phyloP scores from a whole-genome alignment of 2,329 filamentous ascomycete species.

The Botrytis galanthina region DNA sequence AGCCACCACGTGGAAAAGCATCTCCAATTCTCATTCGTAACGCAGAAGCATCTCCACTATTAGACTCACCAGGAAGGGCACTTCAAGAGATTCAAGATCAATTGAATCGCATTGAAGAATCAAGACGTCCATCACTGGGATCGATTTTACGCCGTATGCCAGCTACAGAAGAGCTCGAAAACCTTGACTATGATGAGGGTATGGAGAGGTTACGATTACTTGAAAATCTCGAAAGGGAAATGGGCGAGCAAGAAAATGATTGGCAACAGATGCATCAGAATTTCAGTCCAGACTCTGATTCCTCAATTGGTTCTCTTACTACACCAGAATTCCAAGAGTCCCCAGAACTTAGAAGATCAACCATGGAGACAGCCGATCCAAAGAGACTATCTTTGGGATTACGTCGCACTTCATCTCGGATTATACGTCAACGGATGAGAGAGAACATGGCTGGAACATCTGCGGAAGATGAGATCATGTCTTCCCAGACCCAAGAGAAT shows the following conservation, averaged over 20 bases:
- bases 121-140: constrained; percentile 32
- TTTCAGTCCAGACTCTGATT: constrained; percentile 42
- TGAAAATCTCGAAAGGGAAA: constrained; percentile 59
- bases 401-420: constrained; percentile 41
- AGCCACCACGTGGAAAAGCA: constrained; percentile 41
- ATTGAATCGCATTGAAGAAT: constrained; percentile 36
- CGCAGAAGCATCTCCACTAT: constrained; percentile 33
- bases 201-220: constrained; percentile 43
- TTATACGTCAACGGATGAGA: constrained; percentile 42
- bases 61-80: constrained; percentile 34
- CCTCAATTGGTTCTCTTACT: constrained; percentile 30
- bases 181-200: constrained; percentile 18
- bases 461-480: constrained; percentile 34
- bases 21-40: constrained; percentile 45
- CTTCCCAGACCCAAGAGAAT: constrained; percentile 37
- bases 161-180: constrained; percentile 11
- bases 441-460: constrained; percentile 34
- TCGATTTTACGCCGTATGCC: constrained; percentile 33
- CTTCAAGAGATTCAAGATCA: constrained; percentile 37
- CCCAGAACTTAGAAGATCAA: constrained; percentile 29
- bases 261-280: constrained; percentile 59
- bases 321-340: constrained; percentile 29
- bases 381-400: constrained; percentile 42
- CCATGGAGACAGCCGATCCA: constrained; percentile 21
- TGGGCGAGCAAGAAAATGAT: constrained; percentile 57